These are phyloP conservation scores for Saksenaea oblongispora DNA, from an alignment of 371 early-diverging fungal species.

Conservation along the genomic window DNA sequence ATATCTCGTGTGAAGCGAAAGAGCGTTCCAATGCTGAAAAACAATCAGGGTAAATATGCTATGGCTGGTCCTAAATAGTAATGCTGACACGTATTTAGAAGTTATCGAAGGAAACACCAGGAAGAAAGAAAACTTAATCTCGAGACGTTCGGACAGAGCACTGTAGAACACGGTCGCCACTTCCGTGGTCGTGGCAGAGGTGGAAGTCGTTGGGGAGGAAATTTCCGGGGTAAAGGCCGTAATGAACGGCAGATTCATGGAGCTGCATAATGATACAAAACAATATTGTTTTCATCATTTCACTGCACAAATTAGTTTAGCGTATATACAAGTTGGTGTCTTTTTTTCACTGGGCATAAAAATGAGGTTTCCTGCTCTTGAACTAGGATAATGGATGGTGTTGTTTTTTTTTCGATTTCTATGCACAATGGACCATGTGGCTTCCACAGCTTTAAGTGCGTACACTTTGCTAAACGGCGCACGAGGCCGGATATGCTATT, in stretches of 20 bases:
- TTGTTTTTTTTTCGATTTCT: too few species aligned
- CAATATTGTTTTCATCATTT: neutral
- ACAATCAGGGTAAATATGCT: slow-evolving; percentile 9
- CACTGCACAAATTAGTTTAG: neutral
- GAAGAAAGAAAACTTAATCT: slow-evolving; percentile 82
- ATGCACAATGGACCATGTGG: too few species aligned
- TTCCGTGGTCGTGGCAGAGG: slow-evolving; percentile 41
- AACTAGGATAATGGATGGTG: too few species aligned
- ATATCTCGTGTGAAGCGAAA: slow-evolving; percentile 91
- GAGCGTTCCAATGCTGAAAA: slow-evolving; percentile 59
- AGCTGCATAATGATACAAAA: neutral
- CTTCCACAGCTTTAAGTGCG: too few species aligned
- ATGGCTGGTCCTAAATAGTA: too few species aligned
- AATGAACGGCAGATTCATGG: slow-evolving; percentile 1
- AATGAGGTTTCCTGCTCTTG: too few species aligned
- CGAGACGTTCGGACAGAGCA: slow-evolving; percentile 89
- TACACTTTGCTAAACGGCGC: too few species aligned
- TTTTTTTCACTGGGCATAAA: neutral
- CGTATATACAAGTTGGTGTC: neutral
- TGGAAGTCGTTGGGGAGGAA: neutral
- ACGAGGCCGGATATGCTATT: too few species aligned
- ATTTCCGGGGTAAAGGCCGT: neutral
- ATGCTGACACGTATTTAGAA: slow-evolving; percentile 6
- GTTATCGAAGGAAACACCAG: slow-evolving; percentile 67
- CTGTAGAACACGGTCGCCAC: slow-evolving; percentile 54